Evolutionary conservation across 352 stramenopile species (phyloP).

Genomic region (Phytophthora vignae): DNA sequence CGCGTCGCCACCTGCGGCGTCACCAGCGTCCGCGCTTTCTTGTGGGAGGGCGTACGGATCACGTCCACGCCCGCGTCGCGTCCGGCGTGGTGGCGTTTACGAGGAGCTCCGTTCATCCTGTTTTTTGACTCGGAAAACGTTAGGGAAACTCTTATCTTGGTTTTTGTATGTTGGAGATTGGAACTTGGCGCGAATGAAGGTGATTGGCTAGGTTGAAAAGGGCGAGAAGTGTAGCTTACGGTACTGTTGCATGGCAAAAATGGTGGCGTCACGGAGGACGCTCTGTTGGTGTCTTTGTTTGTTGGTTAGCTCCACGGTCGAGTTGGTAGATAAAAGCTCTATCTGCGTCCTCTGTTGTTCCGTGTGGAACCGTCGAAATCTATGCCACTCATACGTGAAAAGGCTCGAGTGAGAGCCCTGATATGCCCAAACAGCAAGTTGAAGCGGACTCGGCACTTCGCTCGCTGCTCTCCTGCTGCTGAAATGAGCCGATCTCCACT

Average conservation of each 20-base stretch:
- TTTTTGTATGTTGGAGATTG: slow-evolving; percentile 8
- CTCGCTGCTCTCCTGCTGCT: neutral
- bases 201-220: slow-evolving; percentile 26
- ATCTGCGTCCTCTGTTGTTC: neutral
- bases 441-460: slow-evolving; percentile 3
- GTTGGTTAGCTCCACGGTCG: slow-evolving; percentile 6
- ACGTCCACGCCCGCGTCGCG: slow-evolving; percentile 23
- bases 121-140: neutral
- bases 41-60: slow-evolving; percentile 39
- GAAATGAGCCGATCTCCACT: neutral
- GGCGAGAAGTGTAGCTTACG: neutral
- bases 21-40: slow-evolving; percentile 35
- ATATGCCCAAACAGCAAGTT: slow-evolving; percentile 21
- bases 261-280: neutral
- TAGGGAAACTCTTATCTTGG: neutral
- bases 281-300: neutral
- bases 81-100: slow-evolving; percentile 48
- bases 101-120: slow-evolving; percentile 56
- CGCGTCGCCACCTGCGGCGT: slow-evolving; percentile 24
- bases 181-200: slow-evolving; percentile 18
- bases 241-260: slow-evolving; percentile 5
- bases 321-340: slow-evolving; percentile 4
- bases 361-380: slow-evolving; percentile 18
- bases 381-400: slow-evolving; percentile 34
- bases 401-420: slow-evolving; percentile 4